Base-by-base conservation (phyloP, 202 grass and related monocot species). In the Schoenoplectus tabernaemontani region DNA sequence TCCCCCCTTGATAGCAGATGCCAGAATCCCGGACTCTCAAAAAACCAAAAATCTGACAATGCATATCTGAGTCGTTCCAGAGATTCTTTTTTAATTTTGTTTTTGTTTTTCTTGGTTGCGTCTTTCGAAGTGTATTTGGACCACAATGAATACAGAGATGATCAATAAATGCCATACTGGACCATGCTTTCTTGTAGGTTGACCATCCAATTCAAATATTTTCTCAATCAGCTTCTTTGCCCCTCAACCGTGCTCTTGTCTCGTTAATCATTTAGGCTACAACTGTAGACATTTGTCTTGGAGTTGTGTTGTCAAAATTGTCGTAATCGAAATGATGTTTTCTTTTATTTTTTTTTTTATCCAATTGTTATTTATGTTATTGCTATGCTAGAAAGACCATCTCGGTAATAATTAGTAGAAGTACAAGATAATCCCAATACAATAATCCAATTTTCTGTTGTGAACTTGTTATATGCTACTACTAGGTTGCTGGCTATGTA, bases 171-270 rank as follows among this genome's bases (percentile, higher is more conserved):
- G 46, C 46, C 1, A n/a, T 13, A 51, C 6, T n/a, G 68, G 68
- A 72, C 69, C 69, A 74, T 73, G 68, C n/a, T 53, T 6, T 51
- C 38, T 51, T 50, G 44, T 73, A 51, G 69, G 46, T 73, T 68
- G 37, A 68, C 68, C 22, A 30, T 73, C 44, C 1, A 50, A 74
- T 74, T 74, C 26, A 74, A 53, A 30, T 74, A 17, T 33, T 32
- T 53, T 68, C 64, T 44, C 64, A 68, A 43, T 68, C 38, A 12
- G 9, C 19, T 41, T 37, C 64, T 23, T 22, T 41, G 64, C 32
- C 3, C 64, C 69, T 53, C 46, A 74, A 53, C 46, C 15, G 15
- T 74, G 69, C 69, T 11, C 1, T 74, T 33, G 44, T 74, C 69
- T 53, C 44, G 17, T 51, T 34, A 51, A 74, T 50, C 15, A 74